Percentiles rank a stretch among this genome's conserved stretches.
phyloP scores from a whole-genome alignment of 1,284 basidiomycete species.

The Trametes versicolor region DNA sequence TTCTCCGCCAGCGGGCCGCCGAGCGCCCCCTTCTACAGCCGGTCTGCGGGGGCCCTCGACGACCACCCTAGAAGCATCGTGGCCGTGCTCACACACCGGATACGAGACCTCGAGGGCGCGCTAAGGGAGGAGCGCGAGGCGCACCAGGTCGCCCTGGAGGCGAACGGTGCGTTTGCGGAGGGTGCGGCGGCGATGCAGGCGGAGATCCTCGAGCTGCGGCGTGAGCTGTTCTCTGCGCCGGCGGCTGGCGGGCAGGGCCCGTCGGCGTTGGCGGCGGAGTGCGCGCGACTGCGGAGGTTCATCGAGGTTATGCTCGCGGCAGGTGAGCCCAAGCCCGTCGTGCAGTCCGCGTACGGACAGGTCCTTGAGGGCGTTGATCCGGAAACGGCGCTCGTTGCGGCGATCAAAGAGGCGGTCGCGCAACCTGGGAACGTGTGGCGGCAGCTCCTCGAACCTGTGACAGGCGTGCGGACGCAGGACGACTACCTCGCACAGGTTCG shows the following conservation, averaged over 20 bases:
- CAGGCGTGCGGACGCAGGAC: conserved; percentile 53
- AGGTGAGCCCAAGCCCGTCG: conserved; percentile 42
- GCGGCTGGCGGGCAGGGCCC: conserved; percentile 17
- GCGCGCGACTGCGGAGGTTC: conserved; percentile 43
- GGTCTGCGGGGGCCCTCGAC: background rate
- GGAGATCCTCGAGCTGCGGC: conserved; percentile 44
- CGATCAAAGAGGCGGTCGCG: conserved; percentile 55
- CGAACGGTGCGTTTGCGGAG: conserved; percentile 22
- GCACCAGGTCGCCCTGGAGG: conserved; percentile 24
- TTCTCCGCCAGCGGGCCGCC: background rate
- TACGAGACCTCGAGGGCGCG: conserved; percentile 37
- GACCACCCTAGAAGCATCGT: conserved; percentile 30
- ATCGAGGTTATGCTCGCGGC: conserved; percentile 45
- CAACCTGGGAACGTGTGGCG: conserved; percentile 54
- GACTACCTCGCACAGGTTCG: conserved; percentile 61
- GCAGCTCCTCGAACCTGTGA: conserved; percentile 53
- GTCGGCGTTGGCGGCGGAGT: conserved; percentile 32
- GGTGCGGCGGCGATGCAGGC: conserved; percentile 34
- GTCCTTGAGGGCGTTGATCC: conserved; percentile 44
- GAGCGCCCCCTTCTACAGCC: conserved; percentile 3
- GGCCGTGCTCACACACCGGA: conserved; percentile 34
- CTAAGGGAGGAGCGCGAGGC: conserved; percentile 32
- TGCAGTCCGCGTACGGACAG: conserved; percentile 35
- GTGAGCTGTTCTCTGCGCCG: conserved; percentile 41
- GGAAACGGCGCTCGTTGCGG: conserved; percentile 56